Evolutionary conservation across 495 filamentous ascomycete genomes (phyloP), one percentile per base, ranked within the genome.

Genomic region (Hyphodiscus hymeniophilus): DNA sequence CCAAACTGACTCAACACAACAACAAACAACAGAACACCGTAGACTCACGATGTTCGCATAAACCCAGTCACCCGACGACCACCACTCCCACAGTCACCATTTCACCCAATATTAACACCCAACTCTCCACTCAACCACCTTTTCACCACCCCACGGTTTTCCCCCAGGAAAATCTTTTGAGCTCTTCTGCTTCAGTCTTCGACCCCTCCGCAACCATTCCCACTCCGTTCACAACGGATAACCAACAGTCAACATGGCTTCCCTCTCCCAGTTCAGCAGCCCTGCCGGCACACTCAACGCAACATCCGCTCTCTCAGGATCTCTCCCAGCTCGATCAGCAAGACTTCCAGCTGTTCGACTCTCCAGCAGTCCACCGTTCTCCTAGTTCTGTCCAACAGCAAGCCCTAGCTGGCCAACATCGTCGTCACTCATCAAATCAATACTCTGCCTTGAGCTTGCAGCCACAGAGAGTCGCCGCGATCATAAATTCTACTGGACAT

Each of bases 401-500:
- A 52, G 65, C 63, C 61, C 58, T 63, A 59, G 64, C 52, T 58
- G 64, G 47, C 58, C 60, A 39, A 51, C 63, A 69, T 63, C 67
- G 61, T 60, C 62, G 62, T 58, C 53, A 62, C 57, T 62, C 69
- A 16, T 65, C 59, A 53, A 58, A 63, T 57, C 46, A 54, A 48
- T 56, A 63, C 44, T 60, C 66, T 46, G 63, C 66, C 24, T 56
- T 67, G 26, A 52, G 61, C 54, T 51, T 72, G 58, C 73, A 74
- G 63, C 75, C 72, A 47, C 72, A 73, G 59, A 71, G 74, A 62
- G 70, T 82, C 59, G 73, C 72, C 39, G 73, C 72, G 66, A 78
- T 77, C 50, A 71, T 80, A 60, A 68, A 73, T 67, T 65, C 69
- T 56, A 72, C 74, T 64, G 77, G 77, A 64, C 77, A 76, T 55